A percentile compares a stretch with the other conserved stretches of the same genome.
Evolutionary conservation across 805 yeast genomes (phyloP).

Genomic region (Candida arabinofermentans): DNA sequence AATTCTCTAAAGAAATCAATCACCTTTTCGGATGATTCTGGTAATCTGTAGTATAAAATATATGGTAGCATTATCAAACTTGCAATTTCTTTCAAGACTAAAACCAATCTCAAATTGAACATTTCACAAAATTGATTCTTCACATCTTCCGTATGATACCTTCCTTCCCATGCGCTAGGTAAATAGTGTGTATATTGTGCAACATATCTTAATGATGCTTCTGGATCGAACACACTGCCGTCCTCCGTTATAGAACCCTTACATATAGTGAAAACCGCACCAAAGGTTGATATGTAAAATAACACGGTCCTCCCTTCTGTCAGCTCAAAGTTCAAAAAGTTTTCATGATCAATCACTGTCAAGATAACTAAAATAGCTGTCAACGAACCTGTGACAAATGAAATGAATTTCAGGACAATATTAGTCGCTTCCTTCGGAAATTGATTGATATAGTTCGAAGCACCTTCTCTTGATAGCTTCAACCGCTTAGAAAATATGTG

Average conservation of each 20-base stretch:
- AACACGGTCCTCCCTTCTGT: constrained; percentile 76
- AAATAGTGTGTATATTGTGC: constrained; percentile 87
- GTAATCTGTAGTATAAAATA: constrained; percentile 80
- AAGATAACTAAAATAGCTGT: constrained; percentile 81
- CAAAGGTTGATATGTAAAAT: constrained; percentile 84
- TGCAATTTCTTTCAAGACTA: constrained; percentile 72
- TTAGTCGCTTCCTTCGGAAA: constrained; percentile 79
- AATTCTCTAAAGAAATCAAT: constrained; percentile 89
- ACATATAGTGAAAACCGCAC: constrained; percentile 83
- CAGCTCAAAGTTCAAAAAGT: constrained; percentile 84
- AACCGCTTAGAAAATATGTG: constrained; percentile 82
- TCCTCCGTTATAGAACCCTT: constrained; percentile 65
- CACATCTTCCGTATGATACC: constrained; percentile 78
- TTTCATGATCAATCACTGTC: constrained; percentile 81
- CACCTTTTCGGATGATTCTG: constrained; percentile 67
- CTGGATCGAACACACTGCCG: constrained; percentile 82
- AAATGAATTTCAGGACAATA: constrained; percentile 51
- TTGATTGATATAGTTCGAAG: constrained; percentile 80
- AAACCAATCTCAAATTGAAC: constrained; percentile 67
- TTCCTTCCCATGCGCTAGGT: constrained; percentile 84
- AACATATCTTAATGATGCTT: constrained; percentile 73
- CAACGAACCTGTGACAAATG: constrained; percentile 83
- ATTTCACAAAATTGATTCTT: constrained; percentile 77
- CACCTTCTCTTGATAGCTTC: constrained; percentile 72
- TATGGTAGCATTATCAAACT: constrained; percentile 85